Evolutionary conservation across 345 rosid species (phyloP).

Genomic region (Nephelium lappaceum): DNA sequence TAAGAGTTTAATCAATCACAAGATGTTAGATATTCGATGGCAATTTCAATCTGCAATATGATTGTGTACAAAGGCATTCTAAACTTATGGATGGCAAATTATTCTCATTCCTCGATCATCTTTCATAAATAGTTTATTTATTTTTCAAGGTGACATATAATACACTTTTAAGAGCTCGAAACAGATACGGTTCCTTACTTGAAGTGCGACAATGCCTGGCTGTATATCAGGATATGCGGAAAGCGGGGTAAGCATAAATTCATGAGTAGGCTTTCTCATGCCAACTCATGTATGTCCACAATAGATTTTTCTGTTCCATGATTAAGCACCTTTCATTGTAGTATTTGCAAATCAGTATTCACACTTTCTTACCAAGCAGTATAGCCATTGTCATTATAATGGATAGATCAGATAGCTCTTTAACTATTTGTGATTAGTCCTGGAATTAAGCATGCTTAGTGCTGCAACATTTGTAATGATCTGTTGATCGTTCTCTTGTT

Average conservation of each 20-base stretch:
- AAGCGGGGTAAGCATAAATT: slow-evolving; percentile 68
- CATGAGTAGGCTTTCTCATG: neutral
- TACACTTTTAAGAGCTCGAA: slow-evolving; percentile 79
- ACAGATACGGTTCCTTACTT: slow-evolving; percentile 75
- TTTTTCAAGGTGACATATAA: slow-evolving; percentile 79
- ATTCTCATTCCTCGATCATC: neutral
- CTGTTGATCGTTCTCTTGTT: neutral
- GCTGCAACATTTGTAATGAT: neutral
- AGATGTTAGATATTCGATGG: neutral
- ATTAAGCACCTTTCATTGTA: neutral
- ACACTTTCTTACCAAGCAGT: neutral
- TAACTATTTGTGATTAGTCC: neutral
- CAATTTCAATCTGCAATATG: neutral
- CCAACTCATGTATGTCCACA: neutral
- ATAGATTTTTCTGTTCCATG: neutral
- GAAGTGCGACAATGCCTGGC: slow-evolving; percentile 91
- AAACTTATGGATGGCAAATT: neutral
- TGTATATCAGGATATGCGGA: slow-evolving; percentile 88
- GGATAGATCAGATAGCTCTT: neutral
- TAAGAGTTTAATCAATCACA: neutral
- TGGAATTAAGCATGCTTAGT: neutral
- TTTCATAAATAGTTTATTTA: neutral
- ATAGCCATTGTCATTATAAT: neutral
- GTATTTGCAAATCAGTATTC: neutral
- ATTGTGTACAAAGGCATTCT: neutral